phyloP scores from a whole-genome alignment of 106 monocot genomes.

The Acanthochlamys bracteata region DNA sequence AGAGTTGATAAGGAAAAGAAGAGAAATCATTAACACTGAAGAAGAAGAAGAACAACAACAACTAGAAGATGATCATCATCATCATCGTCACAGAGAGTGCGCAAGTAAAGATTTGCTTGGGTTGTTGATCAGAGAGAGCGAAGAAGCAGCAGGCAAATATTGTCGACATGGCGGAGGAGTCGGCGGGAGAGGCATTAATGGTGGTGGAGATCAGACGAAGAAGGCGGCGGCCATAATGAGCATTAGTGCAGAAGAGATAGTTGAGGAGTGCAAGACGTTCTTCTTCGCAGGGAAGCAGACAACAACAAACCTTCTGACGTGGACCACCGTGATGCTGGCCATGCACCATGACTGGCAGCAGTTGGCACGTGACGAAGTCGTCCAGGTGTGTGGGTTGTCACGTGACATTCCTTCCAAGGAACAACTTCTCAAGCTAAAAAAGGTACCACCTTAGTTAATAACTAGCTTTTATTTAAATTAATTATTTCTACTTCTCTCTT shows the following conservation, averaged over 20 bases:
- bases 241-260: slow-evolving; percentile 31
- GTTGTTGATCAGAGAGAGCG: slow-evolving; percentile 14
- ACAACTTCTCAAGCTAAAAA: slow-evolving; percentile 68
- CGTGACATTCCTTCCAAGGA: slow-evolving; percentile 50
- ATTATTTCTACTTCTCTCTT: no score
- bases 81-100: no score
- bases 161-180: slow-evolving; percentile 31
- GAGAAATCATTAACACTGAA: slow-evolving; percentile 17
- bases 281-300: slow-evolving; percentile 94
- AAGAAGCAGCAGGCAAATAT: background rate
- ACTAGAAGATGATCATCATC: background rate
- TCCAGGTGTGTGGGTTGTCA: slow-evolving; percentile 54
- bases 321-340: slow-evolving; percentile 67
- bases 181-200: slow-evolving; percentile 37
- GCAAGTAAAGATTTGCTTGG: slow-evolving; percentile 20
- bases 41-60: slow-evolving; percentile 1
- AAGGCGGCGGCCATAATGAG: no score
- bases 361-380: slow-evolving; percentile 59
- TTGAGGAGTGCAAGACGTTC: slow-evolving; percentile 96
- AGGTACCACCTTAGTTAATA: slow-evolving; percentile 38
- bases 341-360: slow-evolving; percentile 92
- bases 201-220: slow-evolving; percentile 32
- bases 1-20: slow-evolving; percentile 36
- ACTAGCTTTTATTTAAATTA: no score
- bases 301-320: slow-evolving; percentile 75